Percentiles rank a stretch among this genome's conserved stretches.
These are phyloP conservation scores for Leptographium galeiforme DNA, from an alignment of 2,329 filamentous ascomycete species.

Conservation along the genomic window DNA sequence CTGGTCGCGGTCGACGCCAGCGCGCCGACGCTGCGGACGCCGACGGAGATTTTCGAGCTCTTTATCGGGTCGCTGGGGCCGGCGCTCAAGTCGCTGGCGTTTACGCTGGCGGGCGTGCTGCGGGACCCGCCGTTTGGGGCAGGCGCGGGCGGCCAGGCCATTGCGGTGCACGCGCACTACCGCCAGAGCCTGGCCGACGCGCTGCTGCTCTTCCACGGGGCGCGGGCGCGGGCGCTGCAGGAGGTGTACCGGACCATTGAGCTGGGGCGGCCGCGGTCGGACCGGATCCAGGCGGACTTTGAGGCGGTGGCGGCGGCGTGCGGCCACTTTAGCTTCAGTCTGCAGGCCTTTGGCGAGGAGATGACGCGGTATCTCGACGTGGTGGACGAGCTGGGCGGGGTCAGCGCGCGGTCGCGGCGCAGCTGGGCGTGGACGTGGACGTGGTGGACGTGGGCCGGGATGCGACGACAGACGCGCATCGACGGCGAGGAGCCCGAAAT, in stretches of 20 bases:
- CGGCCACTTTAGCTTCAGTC: slow-evolving; percentile 86
- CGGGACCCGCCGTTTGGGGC: slow-evolving; percentile 73
- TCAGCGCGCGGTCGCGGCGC: slow-evolving; percentile 45
- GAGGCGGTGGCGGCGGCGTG: slow-evolving; percentile 97
- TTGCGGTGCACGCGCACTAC: slow-evolving; percentile 68
- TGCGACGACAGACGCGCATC: too few species aligned
- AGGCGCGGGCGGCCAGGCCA: slow-evolving; percentile 45
- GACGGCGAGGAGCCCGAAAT: slow-evolving; percentile 22
- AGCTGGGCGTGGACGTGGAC: slow-evolving; percentile 81
- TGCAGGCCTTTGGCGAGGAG: slow-evolving; percentile 84
- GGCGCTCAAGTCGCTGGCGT: slow-evolving; percentile 91
- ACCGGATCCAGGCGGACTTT: slow-evolving; percentile 78
- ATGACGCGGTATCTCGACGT: slow-evolving; percentile 72
- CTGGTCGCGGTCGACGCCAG: not conserved
- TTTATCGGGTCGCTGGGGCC: slow-evolving; percentile 85
- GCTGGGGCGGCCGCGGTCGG: slow-evolving; percentile 51
- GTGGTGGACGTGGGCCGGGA: slow-evolving; percentile 39
- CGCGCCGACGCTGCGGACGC: slow-evolving; percentile 32
- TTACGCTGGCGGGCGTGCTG: slow-evolving; percentile 77
- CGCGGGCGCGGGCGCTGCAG: slow-evolving; percentile 62
- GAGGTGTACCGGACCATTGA: slow-evolving; percentile 72
- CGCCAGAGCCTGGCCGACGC: slow-evolving; percentile 69
- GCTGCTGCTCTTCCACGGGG: slow-evolving; percentile 62
- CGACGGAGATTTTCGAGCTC: slow-evolving; percentile 77
- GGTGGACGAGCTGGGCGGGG: slow-evolving; percentile 70